Conservation (phyloP, 768 basidiomycete genomes). For the Lepiota subincarnata region DNA sequence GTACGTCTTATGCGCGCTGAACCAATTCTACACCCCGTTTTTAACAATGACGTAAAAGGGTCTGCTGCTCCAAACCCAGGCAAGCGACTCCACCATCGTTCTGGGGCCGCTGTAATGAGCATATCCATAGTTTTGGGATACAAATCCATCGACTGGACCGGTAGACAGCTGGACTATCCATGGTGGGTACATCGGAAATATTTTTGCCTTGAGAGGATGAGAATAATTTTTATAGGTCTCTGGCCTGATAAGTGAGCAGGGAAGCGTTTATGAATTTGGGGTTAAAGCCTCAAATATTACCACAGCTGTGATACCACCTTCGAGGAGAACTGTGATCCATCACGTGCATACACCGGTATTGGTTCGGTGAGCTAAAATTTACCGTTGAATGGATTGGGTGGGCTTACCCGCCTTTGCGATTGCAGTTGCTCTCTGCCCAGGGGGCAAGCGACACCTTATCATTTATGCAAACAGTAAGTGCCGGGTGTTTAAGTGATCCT, state of each 20-base stretch:
- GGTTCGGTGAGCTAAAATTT: slow-evolving; percentile 19
- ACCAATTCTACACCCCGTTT: not conserved
- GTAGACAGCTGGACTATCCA: slow-evolving; percentile 71
- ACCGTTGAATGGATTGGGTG: slow-evolving; percentile 7
- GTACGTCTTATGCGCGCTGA: slow-evolving; percentile 31
- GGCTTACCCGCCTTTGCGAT: not conserved
- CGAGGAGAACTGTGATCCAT: slow-evolving; percentile 32
- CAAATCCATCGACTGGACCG: slow-evolving; percentile 58
- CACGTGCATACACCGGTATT: slow-evolving; percentile 32
- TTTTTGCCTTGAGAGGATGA: not conserved
- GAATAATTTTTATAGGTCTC: slow-evolving; percentile 35
- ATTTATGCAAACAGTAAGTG: slow-evolving; percentile 47
- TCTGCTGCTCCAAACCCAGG: slow-evolving; percentile 49
- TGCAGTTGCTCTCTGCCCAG: slow-evolving; percentile 53
- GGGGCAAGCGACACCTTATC: slow-evolving; percentile 54
- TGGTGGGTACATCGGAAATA: slow-evolving; percentile 36
- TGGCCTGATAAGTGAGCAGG: slow-evolving; percentile 64
- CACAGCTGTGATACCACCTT: slow-evolving; percentile 52
- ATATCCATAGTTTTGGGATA: slow-evolving; percentile 64
- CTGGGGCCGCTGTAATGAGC: not conserved
- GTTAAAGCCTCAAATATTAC: not conserved
- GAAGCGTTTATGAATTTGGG: not conserved
- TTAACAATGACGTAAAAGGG: slow-evolving; percentile 39
- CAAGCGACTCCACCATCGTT: slow-evolving; percentile 1
- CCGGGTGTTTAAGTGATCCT: not conserved